Evolutionary conservation across 208 protist species (phyloP), one percentile per base, ranked within the genome.

Genomic region (Crithidia sp.): DNA sequence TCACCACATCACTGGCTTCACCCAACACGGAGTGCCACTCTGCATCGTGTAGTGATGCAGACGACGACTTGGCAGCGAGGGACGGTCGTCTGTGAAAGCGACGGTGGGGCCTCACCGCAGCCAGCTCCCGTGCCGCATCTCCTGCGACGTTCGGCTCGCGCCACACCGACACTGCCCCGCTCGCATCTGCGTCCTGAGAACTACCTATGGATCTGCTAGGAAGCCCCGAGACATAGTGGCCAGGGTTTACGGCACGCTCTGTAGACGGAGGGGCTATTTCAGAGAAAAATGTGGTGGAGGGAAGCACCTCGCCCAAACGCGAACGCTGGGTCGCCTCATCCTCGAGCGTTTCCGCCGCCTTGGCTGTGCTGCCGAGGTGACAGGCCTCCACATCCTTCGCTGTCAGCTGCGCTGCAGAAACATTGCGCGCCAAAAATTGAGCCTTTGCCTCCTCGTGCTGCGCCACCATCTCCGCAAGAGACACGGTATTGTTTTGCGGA

Each of bases 401-500:
- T 5, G 86, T 79, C 19, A 93, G 74, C 14, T 70, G 39, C 28
- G 54, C 67, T 3, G 72, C 76, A 36, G 58, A 62, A 7, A 81
- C 52, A 53, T 64, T 77, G 36, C 49, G 77, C 7, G n/a, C 47
- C 9, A 93, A 40, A 19, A 82, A 74, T 4, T 50, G 63, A 0
- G 65, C 66, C 80, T 93, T 91, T 41, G 77, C 80, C 44, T 63
- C 72, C 70, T 93, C 86, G 75, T 97, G 90, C 17, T 65, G 62
- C 37, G 67, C 66, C 2, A 95, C 89, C 87, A 95, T 90, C 6
- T 79, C 63, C 36, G 79, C 66, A 62, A 97, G 67, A 13, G 87
- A 92, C 19, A 90, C 66, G 60, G 83, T 84, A 79, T 97, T 86
- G 57, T 95, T 74, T 43, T 89, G 56, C 4, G 93, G 93, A 13